Evolutionary conservation across 768 basidiomycete species (phyloP), one percentile per base, ranked within the genome.

Genomic region (Boletus coccyginus): DNA sequence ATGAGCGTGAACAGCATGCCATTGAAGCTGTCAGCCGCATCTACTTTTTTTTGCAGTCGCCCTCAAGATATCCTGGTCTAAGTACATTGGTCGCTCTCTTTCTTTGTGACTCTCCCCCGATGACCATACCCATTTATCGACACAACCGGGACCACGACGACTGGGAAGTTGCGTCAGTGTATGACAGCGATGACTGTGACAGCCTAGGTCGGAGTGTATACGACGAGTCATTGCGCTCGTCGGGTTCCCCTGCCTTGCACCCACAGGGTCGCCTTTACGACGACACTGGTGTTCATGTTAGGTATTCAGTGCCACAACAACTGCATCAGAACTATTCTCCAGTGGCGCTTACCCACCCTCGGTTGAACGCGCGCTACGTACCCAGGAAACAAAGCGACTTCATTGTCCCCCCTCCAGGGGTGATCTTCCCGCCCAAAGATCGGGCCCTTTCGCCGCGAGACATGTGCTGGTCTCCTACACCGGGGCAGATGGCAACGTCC

Each of bases 151-250:
- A 51, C 36, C 53, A 61, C 44, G 58, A 64, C 29, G 68, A 69
- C 56, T 69, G 68, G 68, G 68, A 69, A 52, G 55, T 70, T 47
- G 68, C 66, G 19, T 69, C 68, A 33, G 58, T 64, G 27, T 69
- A 69, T 50, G 57, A 62, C 43, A 69, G 68, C 52, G 68, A 69
- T 57, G 68, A 66, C 53, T 62, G 68, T 56, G 62, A 58, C 44
- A 70, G 62, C 32, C 33, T 62, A 19, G 65, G 60, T 8, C 59
- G 64, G 16, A 70, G 68, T 41, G 52, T 19, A 48, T 66, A 55
- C 46, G 29, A 56, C 29, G 64, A 59, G 12, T 59, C 64, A 12
- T 39, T 47, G 47, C 53, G 53, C 13, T 46, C 46, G 12, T 44
- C 61, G 16, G 40, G 33, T 17, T 50, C 55, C 24, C 41, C 62